Conservation (phyloP, 305 asterid genomes). For the Striga hermonthica region DNA sequence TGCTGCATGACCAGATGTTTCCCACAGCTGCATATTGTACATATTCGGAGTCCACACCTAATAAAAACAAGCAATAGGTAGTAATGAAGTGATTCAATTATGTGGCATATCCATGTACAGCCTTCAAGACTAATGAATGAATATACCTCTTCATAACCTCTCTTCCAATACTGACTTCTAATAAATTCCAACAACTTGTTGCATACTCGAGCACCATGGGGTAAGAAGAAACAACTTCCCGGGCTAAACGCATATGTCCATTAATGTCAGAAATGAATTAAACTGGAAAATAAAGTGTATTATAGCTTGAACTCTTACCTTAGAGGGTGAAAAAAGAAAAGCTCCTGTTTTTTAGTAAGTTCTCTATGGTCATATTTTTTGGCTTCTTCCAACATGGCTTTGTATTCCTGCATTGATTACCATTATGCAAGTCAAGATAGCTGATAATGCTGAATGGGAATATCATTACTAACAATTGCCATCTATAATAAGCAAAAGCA, state of each 20-base stretch:
- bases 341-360: slow-evolving; percentile 92
- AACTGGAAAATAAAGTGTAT: slow-evolving; percentile 17
- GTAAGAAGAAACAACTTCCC: slow-evolving; percentile 90
- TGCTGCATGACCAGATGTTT: slow-evolving; percentile 99
- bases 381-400: slow-evolving; percentile 87
- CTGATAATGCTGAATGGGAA: slow-evolving; percentile 20
- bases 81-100: slow-evolving; percentile 10
- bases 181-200: slow-evolving; percentile 83
- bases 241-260: slow-evolving; percentile 56
- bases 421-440: slow-evolving; percentile 22
- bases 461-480: slow-evolving; percentile 18
- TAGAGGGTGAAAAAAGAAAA: slow-evolving; percentile 92
- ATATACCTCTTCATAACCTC: slow-evolving; percentile 65
- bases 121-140: slow-evolving; percentile 18
- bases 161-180: slow-evolving; percentile 61
- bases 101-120: slow-evolving; percentile 9
- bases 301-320: slow-evolving; percentile 49
- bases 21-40: slow-evolving; percentile 98
- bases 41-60: slow-evolving; percentile 93
- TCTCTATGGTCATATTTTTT: slow-evolving; percentile 97
- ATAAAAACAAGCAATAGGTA: slow-evolving; percentile 32
- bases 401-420: slow-evolving; percentile 65
- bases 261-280: slow-evolving; percentile 19
- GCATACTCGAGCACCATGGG: slow-evolving; percentile 76
- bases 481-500: neutral